Conservation (phyloP, 2,329 filamentous ascomycete species). For the Scytalidium sp. region DNA sequence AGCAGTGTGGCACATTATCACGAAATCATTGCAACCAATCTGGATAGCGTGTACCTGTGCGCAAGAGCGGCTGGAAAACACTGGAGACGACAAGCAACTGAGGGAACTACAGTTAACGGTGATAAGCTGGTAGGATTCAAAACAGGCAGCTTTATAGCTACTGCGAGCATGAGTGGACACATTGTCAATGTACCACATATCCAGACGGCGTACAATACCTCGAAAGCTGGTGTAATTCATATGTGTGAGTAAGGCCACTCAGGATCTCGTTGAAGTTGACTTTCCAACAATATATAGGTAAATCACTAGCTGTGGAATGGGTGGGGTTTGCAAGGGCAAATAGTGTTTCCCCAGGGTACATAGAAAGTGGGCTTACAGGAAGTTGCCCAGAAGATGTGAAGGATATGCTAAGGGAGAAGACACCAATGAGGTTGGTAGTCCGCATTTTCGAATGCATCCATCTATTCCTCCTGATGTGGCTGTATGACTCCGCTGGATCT, state of each 20-base stretch:
- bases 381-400: slow-evolving; percentile 72
- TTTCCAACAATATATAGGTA: slow-evolving; percentile 60
- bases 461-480: neutral
- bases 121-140: slow-evolving; percentile 47
- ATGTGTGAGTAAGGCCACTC: neutral
- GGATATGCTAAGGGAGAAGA: slow-evolving; percentile 64
- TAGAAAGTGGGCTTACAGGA: slow-evolving; percentile 68
- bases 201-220: slow-evolving; percentile 76
- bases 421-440: neutral
- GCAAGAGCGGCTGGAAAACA: slow-evolving; percentile 60
- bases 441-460: neutral
- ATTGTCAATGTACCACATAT: slow-evolving; percentile 82
- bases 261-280: too few species aligned
- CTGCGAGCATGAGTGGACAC: slow-evolving; percentile 75
- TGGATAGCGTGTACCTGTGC: slow-evolving; percentile 73
- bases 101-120: neutral
- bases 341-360: slow-evolving; percentile 80
- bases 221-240: slow-evolving; percentile 66
- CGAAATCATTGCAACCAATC: slow-evolving; percentile 52
- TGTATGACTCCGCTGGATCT: neutral
- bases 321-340: slow-evolving; percentile 75
- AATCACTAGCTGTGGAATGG: slow-evolving; percentile 79
- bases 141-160: slow-evolving; percentile 66
- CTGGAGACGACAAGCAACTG: slow-evolving; percentile 29
- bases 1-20: slow-evolving; percentile 20